phyloP scores from a whole-genome alignment of 805 yeast species.

The Candida stauntonica region DNA sequence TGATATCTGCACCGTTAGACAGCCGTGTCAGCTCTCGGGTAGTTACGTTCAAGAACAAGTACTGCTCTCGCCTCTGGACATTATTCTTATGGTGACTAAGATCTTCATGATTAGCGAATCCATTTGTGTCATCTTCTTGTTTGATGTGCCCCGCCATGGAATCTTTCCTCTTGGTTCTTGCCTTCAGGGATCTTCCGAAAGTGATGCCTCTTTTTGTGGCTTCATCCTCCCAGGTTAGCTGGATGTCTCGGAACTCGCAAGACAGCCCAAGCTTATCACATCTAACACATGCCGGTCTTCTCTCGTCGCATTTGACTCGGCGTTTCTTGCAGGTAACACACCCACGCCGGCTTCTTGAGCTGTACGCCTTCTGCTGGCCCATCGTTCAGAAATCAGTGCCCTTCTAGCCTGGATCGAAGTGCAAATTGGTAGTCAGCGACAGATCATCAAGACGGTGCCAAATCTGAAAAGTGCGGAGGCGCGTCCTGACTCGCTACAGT shows the following conservation, averaged over 20 bases:
- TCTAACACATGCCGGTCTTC: constrained; percentile 30
- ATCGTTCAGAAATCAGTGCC: no score
- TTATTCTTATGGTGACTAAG: constrained; percentile 6
- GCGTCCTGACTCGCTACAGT: no score
- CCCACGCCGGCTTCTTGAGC: constrained; percentile 37
- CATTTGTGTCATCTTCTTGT: no score
- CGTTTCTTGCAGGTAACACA: constrained; percentile 47
- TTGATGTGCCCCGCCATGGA: no score
- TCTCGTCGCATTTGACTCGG: constrained; percentile 44
- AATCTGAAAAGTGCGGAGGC: background rate
- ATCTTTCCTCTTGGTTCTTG: constrained; percentile 13
- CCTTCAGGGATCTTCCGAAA: constrained; percentile 33
- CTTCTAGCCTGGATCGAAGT: no score
- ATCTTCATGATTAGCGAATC: no score
- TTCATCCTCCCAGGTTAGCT: constrained; percentile 35
- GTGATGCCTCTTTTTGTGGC: constrained; percentile 32
- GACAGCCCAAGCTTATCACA: constrained; percentile 28
- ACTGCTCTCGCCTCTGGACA: constrained; percentile 10
- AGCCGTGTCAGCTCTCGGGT: constrained; percentile 8
- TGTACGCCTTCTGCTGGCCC: constrained; percentile 24
- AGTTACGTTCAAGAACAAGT: constrained; percentile 13
- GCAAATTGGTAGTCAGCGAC: no score
- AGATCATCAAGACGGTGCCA: no score
- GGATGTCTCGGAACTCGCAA: constrained; percentile 20
- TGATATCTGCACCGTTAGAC: constrained; percentile 4